phyloP scores from a whole-genome alignment of 108 stramenopile genomes.

The Discostella stelligeroides region DNA sequence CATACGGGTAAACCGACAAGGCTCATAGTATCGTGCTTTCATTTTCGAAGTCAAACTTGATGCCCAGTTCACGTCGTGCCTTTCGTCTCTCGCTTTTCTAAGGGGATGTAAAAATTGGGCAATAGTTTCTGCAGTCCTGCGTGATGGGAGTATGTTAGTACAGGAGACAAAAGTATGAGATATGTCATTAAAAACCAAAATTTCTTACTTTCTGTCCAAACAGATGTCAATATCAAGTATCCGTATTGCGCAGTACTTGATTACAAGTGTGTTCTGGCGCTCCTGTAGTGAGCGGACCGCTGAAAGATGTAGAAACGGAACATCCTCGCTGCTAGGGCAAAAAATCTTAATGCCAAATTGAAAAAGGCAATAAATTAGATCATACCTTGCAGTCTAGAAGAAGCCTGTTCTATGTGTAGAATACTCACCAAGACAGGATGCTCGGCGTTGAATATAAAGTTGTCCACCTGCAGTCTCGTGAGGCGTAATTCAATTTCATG shows the following conservation, averaged over 20 bases:
- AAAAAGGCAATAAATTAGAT: not conserved
- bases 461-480: constrained; percentile 71
- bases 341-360: constrained; percentile 39
- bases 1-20: constrained; percentile 53
- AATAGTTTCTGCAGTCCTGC: constrained; percentile 74
- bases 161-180: not conserved
- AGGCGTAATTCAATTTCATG: constrained; percentile 74
- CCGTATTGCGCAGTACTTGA: constrained; percentile 75
- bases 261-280: constrained; percentile 61
- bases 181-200: not conserved
- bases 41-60: constrained; percentile 56
- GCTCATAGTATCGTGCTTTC: constrained; percentile 47
- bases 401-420: not conserved
- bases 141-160: not conserved
- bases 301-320: constrained; percentile 75
- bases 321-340: constrained; percentile 50
- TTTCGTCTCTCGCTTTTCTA: constrained; percentile 45
- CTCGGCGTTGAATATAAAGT: constrained; percentile 71
- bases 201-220: constrained; percentile 66
- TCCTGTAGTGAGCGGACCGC: constrained; percentile 67
- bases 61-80: constrained; percentile 33
- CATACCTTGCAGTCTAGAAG: not conserved
- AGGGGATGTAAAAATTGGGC: constrained; percentile 68
- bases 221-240: constrained; percentile 69
- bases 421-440: constrained; percentile 72